These are phyloP conservation scores for Echinochloa phyllopogon DNA, from an alignment of 176 grass and related monocot genomes.

Conservation along the genomic window DNA sequence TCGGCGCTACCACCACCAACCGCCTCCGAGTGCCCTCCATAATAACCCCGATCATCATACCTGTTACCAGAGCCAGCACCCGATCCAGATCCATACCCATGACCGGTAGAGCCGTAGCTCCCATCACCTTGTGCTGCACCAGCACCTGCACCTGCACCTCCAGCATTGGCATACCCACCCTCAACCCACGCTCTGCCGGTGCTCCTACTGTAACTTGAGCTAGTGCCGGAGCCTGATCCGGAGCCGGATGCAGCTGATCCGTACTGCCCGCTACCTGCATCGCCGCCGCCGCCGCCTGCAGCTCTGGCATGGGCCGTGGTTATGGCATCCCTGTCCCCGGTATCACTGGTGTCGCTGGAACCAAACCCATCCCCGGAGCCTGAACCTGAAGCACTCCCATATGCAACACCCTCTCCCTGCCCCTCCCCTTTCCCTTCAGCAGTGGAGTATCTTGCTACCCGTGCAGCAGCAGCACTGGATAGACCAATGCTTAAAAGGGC, in stretches of 20 bases:
- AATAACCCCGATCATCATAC: background rate
- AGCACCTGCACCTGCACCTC: background rate
- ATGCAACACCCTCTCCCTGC: background rate
- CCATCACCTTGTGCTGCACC: background rate
- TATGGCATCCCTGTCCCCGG: background rate
- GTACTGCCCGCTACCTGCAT: background rate
- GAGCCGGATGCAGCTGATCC: background rate
- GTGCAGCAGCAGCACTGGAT: background rate
- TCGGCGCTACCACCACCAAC: background rate
- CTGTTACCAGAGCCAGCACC: background rate
- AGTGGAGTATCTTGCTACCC: background rate
- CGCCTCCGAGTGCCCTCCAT: background rate
- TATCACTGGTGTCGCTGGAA: background rate
- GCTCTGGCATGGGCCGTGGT: background rate
- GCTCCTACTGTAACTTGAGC: background rate
- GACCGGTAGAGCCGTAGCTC: background rate
- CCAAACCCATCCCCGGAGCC: background rate
- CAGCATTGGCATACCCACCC: background rate
- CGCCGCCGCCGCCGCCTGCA: background rate
- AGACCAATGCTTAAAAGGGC: background rate
- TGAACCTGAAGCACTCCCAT: background rate
- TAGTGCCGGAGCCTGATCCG: background rate
- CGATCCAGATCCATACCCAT: slow-evolving; percentile 9
- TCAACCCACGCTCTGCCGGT: background rate
- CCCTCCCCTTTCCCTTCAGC: background rate